Conservation (phyloP, 2,329 filamentous ascomycete genomes). For the Dactylellina drechsleri region DNA sequence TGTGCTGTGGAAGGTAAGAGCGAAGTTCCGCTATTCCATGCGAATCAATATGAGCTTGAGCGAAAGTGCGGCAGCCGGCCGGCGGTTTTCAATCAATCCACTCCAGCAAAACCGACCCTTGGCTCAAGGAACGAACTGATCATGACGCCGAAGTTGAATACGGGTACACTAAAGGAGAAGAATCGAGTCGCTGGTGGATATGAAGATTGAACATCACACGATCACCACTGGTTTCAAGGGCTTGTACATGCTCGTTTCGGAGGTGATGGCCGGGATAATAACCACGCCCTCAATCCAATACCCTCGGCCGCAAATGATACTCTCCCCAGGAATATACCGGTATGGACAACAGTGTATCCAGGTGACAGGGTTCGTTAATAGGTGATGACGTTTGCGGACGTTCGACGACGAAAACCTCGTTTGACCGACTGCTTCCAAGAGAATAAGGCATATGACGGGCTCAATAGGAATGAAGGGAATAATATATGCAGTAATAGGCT, state of each 20-base stretch:
- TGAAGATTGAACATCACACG: conserved; percentile 8
- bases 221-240: conserved; percentile 7
- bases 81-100: conserved; percentile 23
- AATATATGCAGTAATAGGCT: no score
- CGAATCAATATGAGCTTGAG: neutral
- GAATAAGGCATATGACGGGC: no score
- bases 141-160: conserved; percentile 10
- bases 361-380: conserved; percentile 10
- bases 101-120: conserved; percentile 7
- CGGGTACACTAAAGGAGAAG: no score
- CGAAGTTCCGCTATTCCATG: conserved; percentile 3
- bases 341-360: neutral
- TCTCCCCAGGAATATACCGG: no score
- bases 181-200: no score
- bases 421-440: neutral
- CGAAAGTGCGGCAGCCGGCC: conserved; percentile 8
- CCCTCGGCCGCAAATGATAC: no score
- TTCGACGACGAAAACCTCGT: conserved; percentile 5
- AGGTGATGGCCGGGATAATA: conserved; percentile 34
- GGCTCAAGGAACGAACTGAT: conserved; percentile 4
- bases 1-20: neutral
- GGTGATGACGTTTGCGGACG: conserved; percentile 48
- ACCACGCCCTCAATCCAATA: neutral
- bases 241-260: conserved; percentile 45
- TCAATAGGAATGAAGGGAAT: no score